These are phyloP conservation scores for Alnus rubra DNA, from an alignment of 306 rosid genomes.

Conservation along the genomic window DNA sequence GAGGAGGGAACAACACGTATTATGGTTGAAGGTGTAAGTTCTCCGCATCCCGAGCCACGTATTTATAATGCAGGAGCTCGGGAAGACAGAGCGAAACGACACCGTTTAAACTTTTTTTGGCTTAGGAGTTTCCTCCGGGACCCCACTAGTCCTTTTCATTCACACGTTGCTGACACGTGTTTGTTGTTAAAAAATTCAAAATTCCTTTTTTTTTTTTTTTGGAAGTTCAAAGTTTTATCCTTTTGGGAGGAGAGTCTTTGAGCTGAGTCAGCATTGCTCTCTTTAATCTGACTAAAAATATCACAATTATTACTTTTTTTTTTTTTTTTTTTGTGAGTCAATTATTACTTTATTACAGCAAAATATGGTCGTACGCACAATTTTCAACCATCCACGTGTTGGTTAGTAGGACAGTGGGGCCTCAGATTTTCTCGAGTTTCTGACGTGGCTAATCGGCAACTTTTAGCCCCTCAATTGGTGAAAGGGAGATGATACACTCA, in stretches of 20 bases:
- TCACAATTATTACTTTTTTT: not conserved
- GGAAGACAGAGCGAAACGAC: constrained; percentile 16
- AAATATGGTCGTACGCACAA: not conserved
- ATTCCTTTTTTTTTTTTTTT: not conserved
- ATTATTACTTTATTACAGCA: not conserved
- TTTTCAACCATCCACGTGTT: constrained; percentile 39
- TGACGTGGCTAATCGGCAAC: constrained; percentile 39
- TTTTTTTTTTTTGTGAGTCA: too few species aligned
- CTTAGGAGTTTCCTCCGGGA: constrained; percentile 30
- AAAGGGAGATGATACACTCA: too few species aligned
- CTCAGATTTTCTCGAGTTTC: not conserved
- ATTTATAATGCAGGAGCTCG: constrained; percentile 47
- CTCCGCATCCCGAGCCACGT: constrained; percentile 22
- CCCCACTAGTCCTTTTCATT: constrained; percentile 27
- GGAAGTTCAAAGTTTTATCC: constrained; percentile 36
- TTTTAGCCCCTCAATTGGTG: not conserved
- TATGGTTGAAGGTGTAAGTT: constrained; percentile 25
- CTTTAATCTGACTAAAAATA: not conserved
- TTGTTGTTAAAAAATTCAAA: not conserved
- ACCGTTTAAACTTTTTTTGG: constrained; percentile 33
- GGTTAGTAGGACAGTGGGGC: constrained; percentile 16
- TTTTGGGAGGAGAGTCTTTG: not conserved
- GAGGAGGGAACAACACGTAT: constrained; percentile 32
- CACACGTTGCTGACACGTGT: not conserved
- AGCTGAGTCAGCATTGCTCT: constrained; percentile 7